Base-by-base conservation (phyloP, 192 early-diverging fungal genomes). In the Umbelopsis sp. region DNA sequence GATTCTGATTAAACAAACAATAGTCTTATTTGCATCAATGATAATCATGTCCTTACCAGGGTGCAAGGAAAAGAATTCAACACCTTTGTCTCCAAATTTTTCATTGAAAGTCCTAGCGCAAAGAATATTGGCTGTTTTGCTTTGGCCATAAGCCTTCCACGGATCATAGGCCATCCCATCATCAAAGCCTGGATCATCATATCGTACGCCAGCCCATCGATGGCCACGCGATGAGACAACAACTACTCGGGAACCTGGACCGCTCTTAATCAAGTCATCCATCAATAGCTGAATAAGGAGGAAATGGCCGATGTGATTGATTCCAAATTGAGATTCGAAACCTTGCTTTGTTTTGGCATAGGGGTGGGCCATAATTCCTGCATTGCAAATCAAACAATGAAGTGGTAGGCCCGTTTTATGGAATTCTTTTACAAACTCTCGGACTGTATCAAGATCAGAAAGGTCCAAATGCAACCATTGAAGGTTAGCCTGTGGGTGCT, bases 311-410 rank as follows among this genome's bases (percentile, higher is more conserved):
- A 87, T 71, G 46, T 78, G 83, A 71, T 87, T 87, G 18, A 79
- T 83, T 7, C 86, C 86, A 76, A 84, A 88, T 78, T 86, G 84
- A 25, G 76, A 71, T 68, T 88, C 86, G 11, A 86, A 64, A 11
- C 86, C 86, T 33, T 88, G 82, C 9, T 76, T 74, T 8, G 86
- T 86, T 16, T 74, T 82, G 20, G 78, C 76, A 33, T 83, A 84
- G 44, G 82, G 82, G 9, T 49, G 72, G 45, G 78, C 77, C 33
- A 85, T 82, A 41, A 81, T 75, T 0, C 85, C 85, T 15, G 85
- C 85, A 55, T 87, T 87, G 73, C 80, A 82, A 23, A 83, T 78
- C 21, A 87, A 74, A 27, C 80, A 44, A 41, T 87, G 71, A 2
- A 87, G 69, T 30, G 67, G 37, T 2, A 51, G 18, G 37, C 81